Evolutionary conservation across 345 rosid genomes (phyloP).

Genomic region (Eucalyptus cloeziana): DNA sequence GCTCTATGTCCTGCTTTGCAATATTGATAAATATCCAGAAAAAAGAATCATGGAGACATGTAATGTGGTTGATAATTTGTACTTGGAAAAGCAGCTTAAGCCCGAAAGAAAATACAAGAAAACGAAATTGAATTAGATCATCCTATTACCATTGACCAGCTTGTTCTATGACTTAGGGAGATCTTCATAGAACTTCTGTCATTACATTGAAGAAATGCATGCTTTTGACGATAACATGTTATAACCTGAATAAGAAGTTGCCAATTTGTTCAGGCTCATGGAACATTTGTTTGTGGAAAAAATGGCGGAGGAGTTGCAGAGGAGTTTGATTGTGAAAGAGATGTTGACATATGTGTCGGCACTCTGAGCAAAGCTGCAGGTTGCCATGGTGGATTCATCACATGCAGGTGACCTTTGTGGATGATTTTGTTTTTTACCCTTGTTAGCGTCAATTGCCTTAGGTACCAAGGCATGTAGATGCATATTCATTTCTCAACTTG

Average conservation of each 20-base stretch:
- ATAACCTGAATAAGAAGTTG: neutral
- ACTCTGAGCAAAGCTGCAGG: slow-evolving; percentile 98
- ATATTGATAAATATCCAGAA: neutral
- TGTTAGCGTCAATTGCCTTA: neutral
- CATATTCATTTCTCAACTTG: neutral
- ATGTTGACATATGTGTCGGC: slow-evolving; percentile 81
- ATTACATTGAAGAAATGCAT: neutral
- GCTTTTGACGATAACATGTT: neutral
- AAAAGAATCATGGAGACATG: neutral
- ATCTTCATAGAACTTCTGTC: neutral
- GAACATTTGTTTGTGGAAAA: slow-evolving; percentile 92
- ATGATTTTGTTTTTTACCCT: neutral
- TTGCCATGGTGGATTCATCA: slow-evolving; percentile 94
- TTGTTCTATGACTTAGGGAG: neutral
- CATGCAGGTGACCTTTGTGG: slow-evolving; percentile 59
- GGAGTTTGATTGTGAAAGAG: slow-evolving; percentile 67
- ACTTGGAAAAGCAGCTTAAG: neutral
- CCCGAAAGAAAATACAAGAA: neutral
- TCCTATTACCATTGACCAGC: neutral
- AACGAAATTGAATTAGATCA: neutral
- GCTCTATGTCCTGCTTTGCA: neutral
- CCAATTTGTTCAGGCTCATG: slow-evolving; percentile 65
- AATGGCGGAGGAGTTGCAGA: slow-evolving; percentile 92
- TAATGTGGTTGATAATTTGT: neutral
- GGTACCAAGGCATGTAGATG: neutral